These are phyloP conservation scores for Saraca asoca DNA, from an alignment of 331 rosid genomes.

Conservation along the genomic window DNA sequence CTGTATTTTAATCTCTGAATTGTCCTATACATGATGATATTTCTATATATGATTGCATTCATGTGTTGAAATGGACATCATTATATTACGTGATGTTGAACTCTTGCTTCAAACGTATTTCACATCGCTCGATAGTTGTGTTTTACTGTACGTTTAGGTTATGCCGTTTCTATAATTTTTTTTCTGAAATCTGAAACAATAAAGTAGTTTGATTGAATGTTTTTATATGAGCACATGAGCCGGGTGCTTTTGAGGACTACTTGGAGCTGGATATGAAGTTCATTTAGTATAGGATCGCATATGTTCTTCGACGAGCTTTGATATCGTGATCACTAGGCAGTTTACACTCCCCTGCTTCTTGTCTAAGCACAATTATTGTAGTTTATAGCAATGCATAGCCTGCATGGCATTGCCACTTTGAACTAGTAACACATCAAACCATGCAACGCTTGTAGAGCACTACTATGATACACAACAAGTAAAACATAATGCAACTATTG, in stretches of 20 bases:
- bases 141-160: background rate
- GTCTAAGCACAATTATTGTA: background rate
- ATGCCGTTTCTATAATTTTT: too few species aligned
- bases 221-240: background rate
- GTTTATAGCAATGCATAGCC: constrained; percentile 2
- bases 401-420: background rate
- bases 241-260: background rate
- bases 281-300: background rate
- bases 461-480: background rate
- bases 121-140: background rate
- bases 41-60: background rate
- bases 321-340: background rate
- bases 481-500: background rate
- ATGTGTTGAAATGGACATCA: background rate
- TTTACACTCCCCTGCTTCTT: background rate
- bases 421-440: background rate
- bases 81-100: too few species aligned
- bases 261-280: constrained; percentile 16
- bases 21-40: background rate
- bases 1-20: background rate
- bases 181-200: too few species aligned
- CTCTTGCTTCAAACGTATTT: background rate
- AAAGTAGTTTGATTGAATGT: background rate
- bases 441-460: background rate
- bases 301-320: constrained; percentile 6